Evolutionary conservation across 2,329 filamentous ascomycete species (phyloP).

Genomic region (Kalmusia sp.): DNA sequence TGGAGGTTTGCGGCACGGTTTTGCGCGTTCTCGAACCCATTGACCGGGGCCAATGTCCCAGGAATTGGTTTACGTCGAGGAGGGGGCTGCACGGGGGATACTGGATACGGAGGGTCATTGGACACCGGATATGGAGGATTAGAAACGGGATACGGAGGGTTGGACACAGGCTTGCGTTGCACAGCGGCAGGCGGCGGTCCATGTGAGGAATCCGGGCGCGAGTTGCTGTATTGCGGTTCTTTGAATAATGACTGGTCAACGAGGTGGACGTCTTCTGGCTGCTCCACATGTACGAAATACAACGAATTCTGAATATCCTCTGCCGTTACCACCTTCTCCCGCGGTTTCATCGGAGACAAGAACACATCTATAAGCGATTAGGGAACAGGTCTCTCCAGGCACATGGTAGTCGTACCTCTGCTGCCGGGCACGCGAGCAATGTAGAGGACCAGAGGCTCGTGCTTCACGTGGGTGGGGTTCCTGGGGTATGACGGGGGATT

Average conservation of each 20-base stretch:
- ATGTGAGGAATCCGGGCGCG: conserved; percentile 14
- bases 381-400: conserved; percentile 4
- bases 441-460: conserved; percentile 82
- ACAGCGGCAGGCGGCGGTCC: conserved; percentile 25
- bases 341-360: conserved; percentile 87
- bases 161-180: conserved; percentile 34
- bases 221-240: conserved; percentile 20
- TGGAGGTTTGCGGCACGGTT: conserved; percentile 32
- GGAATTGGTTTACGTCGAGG: conserved; percentile 36
- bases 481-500: conserved; percentile 87
- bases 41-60: conserved; percentile 34
- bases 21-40: conserved; percentile 33
- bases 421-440: conserved; percentile 93
- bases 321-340: conserved; percentile 84
- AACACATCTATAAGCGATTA: conserved; percentile 74
- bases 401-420: conserved; percentile 66
- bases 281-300: conserved; percentile 87
- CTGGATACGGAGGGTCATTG: conserved; percentile 17
- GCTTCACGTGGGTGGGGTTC: conserved; percentile 72
- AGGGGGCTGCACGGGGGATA: conserved; percentile 8
- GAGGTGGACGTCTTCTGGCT: conserved; percentile 59
- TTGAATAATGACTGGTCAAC: conserved; percentile 22
- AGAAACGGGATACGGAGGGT: conserved; percentile 19
- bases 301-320: conserved; percentile 87
- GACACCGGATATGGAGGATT: conserved; percentile 20